Conservation (phyloP, 805 yeast genomes). For the Diddensiella santjacobensis region DNA sequence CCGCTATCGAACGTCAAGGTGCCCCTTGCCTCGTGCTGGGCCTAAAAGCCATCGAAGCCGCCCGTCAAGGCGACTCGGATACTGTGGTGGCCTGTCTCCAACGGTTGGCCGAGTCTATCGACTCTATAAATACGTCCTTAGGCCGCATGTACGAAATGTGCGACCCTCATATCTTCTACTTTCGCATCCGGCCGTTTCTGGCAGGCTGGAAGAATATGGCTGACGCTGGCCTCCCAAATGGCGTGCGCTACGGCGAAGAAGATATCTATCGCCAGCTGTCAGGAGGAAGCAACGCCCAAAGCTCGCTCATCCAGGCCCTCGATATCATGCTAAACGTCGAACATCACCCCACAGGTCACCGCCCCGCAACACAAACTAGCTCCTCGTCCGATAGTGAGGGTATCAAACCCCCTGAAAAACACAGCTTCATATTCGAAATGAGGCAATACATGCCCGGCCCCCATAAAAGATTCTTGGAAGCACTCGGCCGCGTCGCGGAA, state of each 20-base stretch:
- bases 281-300: conserved; percentile 95
- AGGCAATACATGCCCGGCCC: conserved; percentile 84
- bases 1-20: conserved; percentile 79
- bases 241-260: conserved; percentile 74
- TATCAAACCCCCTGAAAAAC: conserved; percentile 28
- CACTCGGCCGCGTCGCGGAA: conserved; percentile 53
- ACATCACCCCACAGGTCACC: conserved; percentile 72
- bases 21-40: conserved; percentile 68
- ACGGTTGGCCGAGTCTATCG: conserved; percentile 68
- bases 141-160: conserved; percentile 89
- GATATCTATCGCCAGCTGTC: conserved; percentile 52
- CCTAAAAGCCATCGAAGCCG: conserved; percentile 57
- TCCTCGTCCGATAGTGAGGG: conserved; percentile 15
- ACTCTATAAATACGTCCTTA: conserved; percentile 64
- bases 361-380: conserved; percentile 13
- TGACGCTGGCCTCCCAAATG: conserved; percentile 75
- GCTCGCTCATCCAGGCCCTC: conserved; percentile 81
- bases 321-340: conserved; percentile 73
- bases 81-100: conserved; percentile 50
- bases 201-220: conserved; percentile 96
- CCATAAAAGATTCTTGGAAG: conserved; percentile 70
- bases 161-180: conserved; percentile 89
- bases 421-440: conserved; percentile 76
- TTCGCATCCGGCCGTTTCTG: conserved; percentile 77
- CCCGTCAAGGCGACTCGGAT: conserved; percentile 43